phyloP scores from a whole-genome alignment of 345 rosid species.

The Rubroshorea leprosula region DNA sequence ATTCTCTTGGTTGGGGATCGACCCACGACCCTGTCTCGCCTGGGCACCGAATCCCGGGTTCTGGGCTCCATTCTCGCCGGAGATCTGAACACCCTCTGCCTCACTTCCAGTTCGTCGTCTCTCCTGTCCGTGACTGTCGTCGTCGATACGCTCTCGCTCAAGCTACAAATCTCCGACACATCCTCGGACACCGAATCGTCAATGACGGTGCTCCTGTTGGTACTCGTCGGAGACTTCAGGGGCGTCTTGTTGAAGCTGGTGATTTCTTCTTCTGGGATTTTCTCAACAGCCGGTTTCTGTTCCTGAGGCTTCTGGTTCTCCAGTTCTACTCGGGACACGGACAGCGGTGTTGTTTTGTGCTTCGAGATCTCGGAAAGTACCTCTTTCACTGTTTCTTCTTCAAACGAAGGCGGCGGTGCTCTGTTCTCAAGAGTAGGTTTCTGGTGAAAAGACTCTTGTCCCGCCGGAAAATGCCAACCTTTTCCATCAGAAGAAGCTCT shows the following conservation, averaged over 20 bases:
- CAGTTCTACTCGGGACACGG: constrained; percentile 11
- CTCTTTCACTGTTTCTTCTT: constrained; percentile 81
- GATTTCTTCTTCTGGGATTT: constrained; percentile 19
- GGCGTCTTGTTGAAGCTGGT: constrained; percentile 5
- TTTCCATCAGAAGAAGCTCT: constrained; percentile 8
- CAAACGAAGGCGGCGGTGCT: constrained; percentile 47
- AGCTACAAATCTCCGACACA: constrained; percentile 63
- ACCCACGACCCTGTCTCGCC: constrained; percentile 28
- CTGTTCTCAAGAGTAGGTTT: constrained; percentile 25
- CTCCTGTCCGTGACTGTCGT: constrained; percentile 31
- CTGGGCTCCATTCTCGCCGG: constrained; percentile 41
- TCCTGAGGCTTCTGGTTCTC: constrained; percentile 8
- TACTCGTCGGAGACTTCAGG: constrained; percentile 1
- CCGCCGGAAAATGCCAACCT: constrained; percentile 11
- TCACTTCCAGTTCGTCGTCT: constrained; percentile 40
- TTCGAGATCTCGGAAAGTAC: constrained; percentile 62
- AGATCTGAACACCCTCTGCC: constrained; percentile 37
- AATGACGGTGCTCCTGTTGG: constrained; percentile 6
- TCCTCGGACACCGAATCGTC: constrained; percentile 44
- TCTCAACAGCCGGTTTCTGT: constrained; percentile 20
- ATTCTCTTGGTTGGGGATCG: constrained; percentile 43
- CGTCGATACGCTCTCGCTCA: constrained; percentile 61
- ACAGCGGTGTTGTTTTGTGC: constrained; percentile 13
- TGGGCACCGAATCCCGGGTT: constrained; percentile 19
- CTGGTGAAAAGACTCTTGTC: constrained; percentile 12